These are phyloP conservation scores for Ceratocystis harringtonii DNA, from an alignment of 2,329 filamentous ascomycete genomes.

Conservation along the genomic window DNA sequence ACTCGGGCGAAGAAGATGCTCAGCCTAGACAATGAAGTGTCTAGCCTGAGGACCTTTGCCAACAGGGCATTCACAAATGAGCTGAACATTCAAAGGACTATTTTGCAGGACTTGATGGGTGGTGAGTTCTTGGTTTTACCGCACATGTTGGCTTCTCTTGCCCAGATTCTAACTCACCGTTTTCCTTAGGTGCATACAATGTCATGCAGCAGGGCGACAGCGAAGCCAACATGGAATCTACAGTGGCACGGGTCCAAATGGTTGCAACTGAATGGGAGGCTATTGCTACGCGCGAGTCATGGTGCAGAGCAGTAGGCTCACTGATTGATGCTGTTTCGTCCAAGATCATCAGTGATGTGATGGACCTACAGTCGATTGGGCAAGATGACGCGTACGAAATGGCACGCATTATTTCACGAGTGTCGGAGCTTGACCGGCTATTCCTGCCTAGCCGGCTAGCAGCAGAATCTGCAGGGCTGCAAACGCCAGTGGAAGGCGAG, in stretches of 20 bases:
- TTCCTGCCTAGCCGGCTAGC: conserved; percentile 35
- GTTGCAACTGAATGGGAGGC: conserved; percentile 42
- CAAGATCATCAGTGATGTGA: conserved; percentile 47
- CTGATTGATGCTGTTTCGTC: conserved; percentile 42
- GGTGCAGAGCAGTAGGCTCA: conserved; percentile 47
- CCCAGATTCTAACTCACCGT: background rate
- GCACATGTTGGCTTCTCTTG: too few relatives aligned
- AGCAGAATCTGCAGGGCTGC: conserved; percentile 17
- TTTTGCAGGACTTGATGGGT: conserved; percentile 46
- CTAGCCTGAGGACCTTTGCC: conserved; percentile 44
- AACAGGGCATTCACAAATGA: conserved; percentile 47
- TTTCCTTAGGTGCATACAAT: conserved; percentile 35
- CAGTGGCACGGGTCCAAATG: conserved; percentile 36
- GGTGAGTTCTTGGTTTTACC: conserved; percentile 24
- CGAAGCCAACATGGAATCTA: conserved; percentile 37
- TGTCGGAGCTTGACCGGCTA: conserved; percentile 44
- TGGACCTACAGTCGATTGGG: conserved; percentile 45
- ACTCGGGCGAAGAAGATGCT: conserved; percentile 38
- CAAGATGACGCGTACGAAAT: conserved; percentile 50
- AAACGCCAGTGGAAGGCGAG: conserved; percentile 24
- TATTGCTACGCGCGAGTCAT: conserved; percentile 45
- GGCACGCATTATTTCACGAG: conserved; percentile 40
- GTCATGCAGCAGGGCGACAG: conserved; percentile 43
- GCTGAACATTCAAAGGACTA: conserved; percentile 44
- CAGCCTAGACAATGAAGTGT: conserved; percentile 44